These are phyloP conservation scores for Moricandia arvensis DNA, from an alignment of 345 rosid species.

Conservation along the genomic window DNA sequence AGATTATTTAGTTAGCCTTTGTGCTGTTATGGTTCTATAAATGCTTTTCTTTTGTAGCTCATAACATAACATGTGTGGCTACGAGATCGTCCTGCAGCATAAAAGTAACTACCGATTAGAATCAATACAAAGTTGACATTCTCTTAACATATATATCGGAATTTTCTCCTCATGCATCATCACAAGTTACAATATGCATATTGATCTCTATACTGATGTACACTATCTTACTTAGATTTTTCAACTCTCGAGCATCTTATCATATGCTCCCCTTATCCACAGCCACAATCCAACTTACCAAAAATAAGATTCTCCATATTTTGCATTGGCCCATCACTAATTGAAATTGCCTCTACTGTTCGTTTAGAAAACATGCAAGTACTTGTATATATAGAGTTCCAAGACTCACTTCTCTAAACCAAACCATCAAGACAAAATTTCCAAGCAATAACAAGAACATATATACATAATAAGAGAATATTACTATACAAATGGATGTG, in stretches of 20 bases:
- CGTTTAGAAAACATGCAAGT: not conserved
- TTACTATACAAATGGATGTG: conserved; percentile 64
- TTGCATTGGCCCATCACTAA: conserved; percentile 12
- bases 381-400: conserved; percentile 20
- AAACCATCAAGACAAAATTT: conserved; percentile 22
- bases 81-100: conserved; percentile 2
- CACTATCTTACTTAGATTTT: conserved; percentile 9
- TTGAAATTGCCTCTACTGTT: not conserved
- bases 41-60: not conserved
- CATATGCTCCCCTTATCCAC: conserved; percentile 26
- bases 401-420: conserved; percentile 21
- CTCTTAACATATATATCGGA: conserved; percentile 33
- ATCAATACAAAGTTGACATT: conserved; percentile 42
- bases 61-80: too few relatives aligned
- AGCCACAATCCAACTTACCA: conserved; percentile 18
- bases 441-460: not conserved
- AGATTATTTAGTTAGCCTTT: too few relatives aligned
- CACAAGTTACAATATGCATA: conserved; percentile 30
- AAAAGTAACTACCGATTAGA: conserved; percentile 26
- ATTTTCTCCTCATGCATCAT: conserved; percentile 28
- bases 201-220: conserved; percentile 3
- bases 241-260: conserved; percentile 38
- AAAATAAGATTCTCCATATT: conserved; percentile 6
- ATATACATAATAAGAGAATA: conserved; percentile 5
- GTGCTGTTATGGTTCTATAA: not conserved